A percentile compares a stretch with the other conserved stretches of the same genome.
These are phyloP conservation scores for Aspergillus flavus DNA, from an alignment of 2,329 filamentous ascomycete species.

Conservation along the genomic window DNA sequence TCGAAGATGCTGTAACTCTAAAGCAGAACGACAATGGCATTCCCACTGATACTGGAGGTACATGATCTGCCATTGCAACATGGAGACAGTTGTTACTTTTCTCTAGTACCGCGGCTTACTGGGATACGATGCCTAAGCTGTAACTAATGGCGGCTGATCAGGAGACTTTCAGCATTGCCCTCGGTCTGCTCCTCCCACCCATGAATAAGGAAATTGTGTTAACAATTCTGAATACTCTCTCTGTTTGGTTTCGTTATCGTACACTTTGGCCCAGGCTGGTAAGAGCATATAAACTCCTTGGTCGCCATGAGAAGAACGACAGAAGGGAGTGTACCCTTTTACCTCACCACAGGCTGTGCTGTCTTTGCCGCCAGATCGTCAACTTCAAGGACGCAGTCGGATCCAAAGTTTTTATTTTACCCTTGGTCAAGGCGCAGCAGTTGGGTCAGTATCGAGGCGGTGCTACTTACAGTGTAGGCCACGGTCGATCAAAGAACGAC, in stretches of 20 bases:
- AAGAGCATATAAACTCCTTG: too few species aligned
- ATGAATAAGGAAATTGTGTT: background rate
- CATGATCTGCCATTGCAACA: slow-evolving; percentile 1
- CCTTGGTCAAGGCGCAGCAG: background rate
- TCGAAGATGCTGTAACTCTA: background rate
- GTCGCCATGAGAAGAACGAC: too few species aligned
- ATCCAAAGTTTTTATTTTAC: slow-evolving; percentile 4
- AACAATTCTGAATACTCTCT: too few species aligned
- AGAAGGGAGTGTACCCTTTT: too few species aligned
- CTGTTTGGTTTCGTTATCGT: too few species aligned
- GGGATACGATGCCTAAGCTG: background rate
- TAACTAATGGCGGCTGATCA: slow-evolving; percentile 1
- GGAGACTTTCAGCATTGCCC: slow-evolving; percentile 3
- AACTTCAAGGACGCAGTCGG: slow-evolving; percentile 7
- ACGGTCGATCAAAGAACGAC: slow-evolving; percentile 9
- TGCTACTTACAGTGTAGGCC: background rate
- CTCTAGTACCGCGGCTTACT: background rate
- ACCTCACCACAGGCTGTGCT: too few species aligned
- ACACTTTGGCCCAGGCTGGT: too few species aligned
- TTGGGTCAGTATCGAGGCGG: too few species aligned
- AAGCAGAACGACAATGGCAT: background rate
- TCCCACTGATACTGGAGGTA: background rate
- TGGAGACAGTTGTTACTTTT: slow-evolving; percentile 11
- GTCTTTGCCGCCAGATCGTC: background rate
- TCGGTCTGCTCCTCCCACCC: slow-evolving; percentile 9